Conservation (phyloP, 345 rosid genomes). For the Populus tremula region DNA sequence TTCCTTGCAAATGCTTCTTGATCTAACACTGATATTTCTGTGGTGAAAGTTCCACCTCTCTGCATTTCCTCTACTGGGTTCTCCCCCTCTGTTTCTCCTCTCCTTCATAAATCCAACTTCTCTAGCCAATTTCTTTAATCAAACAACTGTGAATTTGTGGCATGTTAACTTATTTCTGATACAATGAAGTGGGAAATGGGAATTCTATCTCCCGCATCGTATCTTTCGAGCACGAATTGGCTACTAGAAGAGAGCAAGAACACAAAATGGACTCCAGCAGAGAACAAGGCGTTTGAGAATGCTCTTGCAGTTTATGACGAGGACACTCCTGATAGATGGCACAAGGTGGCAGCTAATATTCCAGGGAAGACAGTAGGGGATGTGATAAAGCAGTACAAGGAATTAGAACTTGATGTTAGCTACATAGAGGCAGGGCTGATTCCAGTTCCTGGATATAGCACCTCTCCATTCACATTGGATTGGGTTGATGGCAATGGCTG, state of each 20-base stretch:
- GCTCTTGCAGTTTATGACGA: conserved; percentile 33
- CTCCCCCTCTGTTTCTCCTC: conserved; percentile 23
- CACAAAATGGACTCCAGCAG: conserved; percentile 28
- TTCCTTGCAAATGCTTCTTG: conserved; percentile 50
- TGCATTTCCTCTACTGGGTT: conserved; percentile 16
- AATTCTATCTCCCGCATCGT: conserved; percentile 14
- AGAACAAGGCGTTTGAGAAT: conserved; percentile 35
- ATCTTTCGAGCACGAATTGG: conserved; percentile 15
- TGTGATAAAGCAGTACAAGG: conserved; percentile 29
- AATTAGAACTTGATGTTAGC: conserved; percentile 29
- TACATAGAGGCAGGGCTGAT: conserved; percentile 36
- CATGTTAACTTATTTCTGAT: conserved; percentile 3
- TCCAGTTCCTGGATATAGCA: conserved; percentile 31
- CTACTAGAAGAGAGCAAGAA: conserved; percentile 11
- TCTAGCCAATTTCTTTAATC: not conserved
- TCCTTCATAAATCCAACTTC: conserved; percentile 3
- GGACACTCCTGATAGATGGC: conserved; percentile 32
- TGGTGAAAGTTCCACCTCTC: conserved; percentile 31
- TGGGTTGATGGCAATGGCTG: conserved; percentile 40
- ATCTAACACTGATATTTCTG: conserved; percentile 48
- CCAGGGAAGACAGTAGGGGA: conserved; percentile 38
- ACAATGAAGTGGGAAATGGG: conserved; percentile 56
- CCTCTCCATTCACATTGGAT: conserved; percentile 57
- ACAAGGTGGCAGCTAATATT: conserved; percentile 33
- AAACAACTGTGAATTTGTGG: not conserved